phyloP scores from a whole-genome alignment of 1,139 yeast genomes.

The Hemisphaericaspora xylanilytica region DNA sequence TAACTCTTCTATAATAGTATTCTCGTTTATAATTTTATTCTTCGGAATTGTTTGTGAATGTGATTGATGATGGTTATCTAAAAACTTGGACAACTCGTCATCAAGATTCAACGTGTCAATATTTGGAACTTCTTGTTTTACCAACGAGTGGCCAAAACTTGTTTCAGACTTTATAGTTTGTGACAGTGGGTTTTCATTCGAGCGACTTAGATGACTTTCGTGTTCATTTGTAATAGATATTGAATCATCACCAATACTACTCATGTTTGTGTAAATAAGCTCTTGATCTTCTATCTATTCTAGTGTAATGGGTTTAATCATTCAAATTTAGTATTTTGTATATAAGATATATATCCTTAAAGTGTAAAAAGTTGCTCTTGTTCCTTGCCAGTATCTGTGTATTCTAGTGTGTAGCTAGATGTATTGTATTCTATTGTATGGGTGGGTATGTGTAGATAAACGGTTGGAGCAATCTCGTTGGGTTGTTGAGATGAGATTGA shows the following conservation, averaged over 20 bases:
- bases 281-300: neutral
- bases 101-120: conserved; percentile 26
- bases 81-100: conserved; percentile 26
- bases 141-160: neutral
- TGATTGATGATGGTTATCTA: conserved; percentile 5
- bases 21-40: neutral
- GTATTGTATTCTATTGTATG: too few species aligned
- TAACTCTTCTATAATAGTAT: neutral
- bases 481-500: conserved; percentile 3
- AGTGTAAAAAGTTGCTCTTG: too few species aligned
- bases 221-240: conserved; percentile 5
- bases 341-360: too few species aligned
- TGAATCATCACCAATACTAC: conserved; percentile 12
- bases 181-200: neutral
- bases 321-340: too few species aligned
- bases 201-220: neutral
- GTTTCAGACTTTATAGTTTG: neutral
- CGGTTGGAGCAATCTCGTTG: too few species aligned
- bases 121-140: conserved; percentile 20
- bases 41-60: neutral
- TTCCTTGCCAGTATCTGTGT: neutral
- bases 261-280: conserved; percentile 8
- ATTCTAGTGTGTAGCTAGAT: neutral
- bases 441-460: too few species aligned
- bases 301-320: neutral